phyloP scores from a whole-genome alignment of 306 rosid species.

The Dryas alaskensis region DNA sequence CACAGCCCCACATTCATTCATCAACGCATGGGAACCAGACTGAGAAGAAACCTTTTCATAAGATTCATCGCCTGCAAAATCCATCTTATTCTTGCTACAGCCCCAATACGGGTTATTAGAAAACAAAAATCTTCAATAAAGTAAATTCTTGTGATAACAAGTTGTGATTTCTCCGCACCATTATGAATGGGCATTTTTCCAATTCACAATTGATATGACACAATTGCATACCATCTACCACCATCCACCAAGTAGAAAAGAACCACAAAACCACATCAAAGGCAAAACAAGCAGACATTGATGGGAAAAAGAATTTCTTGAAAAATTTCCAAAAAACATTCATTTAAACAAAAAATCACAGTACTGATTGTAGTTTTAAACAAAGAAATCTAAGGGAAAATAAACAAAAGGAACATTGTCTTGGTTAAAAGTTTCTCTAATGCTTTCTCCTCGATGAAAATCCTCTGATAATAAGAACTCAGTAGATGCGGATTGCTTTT shows the following conservation, averaged over 20 bases:
- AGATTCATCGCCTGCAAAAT: no score
- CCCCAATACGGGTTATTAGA: no score
- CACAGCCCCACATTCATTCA: no score
- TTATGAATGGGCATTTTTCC: no score
- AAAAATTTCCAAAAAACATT: background rate
- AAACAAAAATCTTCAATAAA: no score
- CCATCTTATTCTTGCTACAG: no score
- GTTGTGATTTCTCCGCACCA: no score
- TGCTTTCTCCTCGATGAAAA: background rate
- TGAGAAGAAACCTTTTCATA: no score
- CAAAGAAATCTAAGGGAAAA: constrained; percentile 6
- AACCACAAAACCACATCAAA: background rate
- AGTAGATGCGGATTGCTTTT: constrained; percentile 57
- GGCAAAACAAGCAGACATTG: background rate
- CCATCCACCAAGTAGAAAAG: no score
- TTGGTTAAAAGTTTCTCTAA: background rate
- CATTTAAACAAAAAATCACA: background rate
- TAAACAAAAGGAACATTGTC: constrained; percentile 22
- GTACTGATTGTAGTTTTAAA: background rate
- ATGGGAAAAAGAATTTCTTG: background rate
- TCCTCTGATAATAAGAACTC: background rate
- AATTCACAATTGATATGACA: no score
- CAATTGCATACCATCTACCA: background rate
- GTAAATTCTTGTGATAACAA: no score
- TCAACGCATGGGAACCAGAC: no score